Percentiles rank a stretch among this genome's conserved stretches.
These are phyloP conservation scores for Flaveria robusta DNA, from an alignment of 129 eudicot species.

Conservation along the genomic window DNA sequence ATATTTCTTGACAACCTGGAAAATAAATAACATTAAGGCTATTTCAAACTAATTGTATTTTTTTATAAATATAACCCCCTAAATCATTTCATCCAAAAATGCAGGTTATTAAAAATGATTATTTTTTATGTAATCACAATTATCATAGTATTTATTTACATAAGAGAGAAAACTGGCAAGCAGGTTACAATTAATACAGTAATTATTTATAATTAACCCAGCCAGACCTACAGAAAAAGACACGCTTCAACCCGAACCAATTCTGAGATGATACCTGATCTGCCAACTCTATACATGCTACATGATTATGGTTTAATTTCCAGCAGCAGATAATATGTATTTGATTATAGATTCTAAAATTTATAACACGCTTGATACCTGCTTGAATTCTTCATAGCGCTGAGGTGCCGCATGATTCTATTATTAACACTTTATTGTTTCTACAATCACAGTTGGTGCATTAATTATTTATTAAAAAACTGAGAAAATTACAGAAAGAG, in stretches of 20 bases:
- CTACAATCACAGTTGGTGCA: neutral
- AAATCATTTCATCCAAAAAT: neutral
- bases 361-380: neutral
- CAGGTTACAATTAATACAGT: neutral
- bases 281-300: neutral
- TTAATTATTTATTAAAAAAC: neutral
- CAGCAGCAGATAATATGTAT: constrained; percentile 2
- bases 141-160: neutral
- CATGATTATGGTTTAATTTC: neutral
- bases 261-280: neutral
- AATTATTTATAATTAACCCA: neutral
- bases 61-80: neutral
- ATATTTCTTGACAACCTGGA: constrained; percentile 72
- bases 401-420: neutral
- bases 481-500: neutral
- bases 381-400: neutral
- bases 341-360: neutral
- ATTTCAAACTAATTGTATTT: neutral
- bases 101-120: neutral
- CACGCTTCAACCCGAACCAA: neutral
- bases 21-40: neutral
- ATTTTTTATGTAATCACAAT: neutral
- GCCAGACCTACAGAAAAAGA: neutral
- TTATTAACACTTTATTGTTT: neutral
- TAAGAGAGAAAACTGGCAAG: neutral